These are phyloP conservation scores for Aspergillus pseudoviridinutans DNA, from an alignment of 2,329 filamentous ascomycete genomes.

Conservation along the genomic window DNA sequence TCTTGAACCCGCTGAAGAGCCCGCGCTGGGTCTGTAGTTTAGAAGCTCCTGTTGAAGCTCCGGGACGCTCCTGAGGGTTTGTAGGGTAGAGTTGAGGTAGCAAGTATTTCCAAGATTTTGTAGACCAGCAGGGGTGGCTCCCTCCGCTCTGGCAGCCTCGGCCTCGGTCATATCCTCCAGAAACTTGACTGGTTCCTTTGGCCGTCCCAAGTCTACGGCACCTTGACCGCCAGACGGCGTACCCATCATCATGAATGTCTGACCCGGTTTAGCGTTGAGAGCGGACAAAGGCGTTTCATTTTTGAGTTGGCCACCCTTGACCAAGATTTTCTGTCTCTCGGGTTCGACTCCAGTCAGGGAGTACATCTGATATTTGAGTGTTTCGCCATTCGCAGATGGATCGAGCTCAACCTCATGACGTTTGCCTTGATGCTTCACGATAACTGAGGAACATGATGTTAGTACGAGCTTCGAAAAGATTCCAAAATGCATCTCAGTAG, in stretches of 20 bases:
- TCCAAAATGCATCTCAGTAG: background rate
- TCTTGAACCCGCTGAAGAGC: slow-evolving; percentile 26
- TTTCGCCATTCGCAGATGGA: slow-evolving; percentile 76
- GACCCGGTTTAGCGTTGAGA: slow-evolving; percentile 78
- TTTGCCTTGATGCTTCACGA: slow-evolving; percentile 93
- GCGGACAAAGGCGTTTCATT: slow-evolving; percentile 85
- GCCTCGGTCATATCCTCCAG: slow-evolving; percentile 97
- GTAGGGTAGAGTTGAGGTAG: slow-evolving; percentile 97
- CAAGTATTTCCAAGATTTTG: slow-evolving; percentile 96
- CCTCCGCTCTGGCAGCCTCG: slow-evolving; percentile 76
- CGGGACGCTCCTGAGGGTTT: slow-evolving; percentile 81
- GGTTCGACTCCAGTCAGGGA: slow-evolving; percentile 95
- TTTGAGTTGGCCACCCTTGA: slow-evolving; percentile 93
- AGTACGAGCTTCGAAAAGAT: slow-evolving; percentile 8
- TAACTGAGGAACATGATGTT: slow-evolving; percentile 53
- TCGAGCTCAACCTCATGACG: slow-evolving; percentile 94
- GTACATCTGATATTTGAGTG: slow-evolving; percentile 93
- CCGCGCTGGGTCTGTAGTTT: slow-evolving; percentile 52
- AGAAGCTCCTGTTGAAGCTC: slow-evolving; percentile 79
- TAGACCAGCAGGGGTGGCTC: slow-evolving; percentile 81
- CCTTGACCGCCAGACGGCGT: slow-evolving; percentile 67
- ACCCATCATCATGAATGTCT: slow-evolving; percentile 95
- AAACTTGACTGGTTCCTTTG: slow-evolving; percentile 80
- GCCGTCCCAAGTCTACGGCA: slow-evolving; percentile 59
- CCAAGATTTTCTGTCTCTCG: slow-evolving; percentile 89